phyloP scores from a whole-genome alignment of 306 rosid species.

The Begonia fuchsioides region DNA sequence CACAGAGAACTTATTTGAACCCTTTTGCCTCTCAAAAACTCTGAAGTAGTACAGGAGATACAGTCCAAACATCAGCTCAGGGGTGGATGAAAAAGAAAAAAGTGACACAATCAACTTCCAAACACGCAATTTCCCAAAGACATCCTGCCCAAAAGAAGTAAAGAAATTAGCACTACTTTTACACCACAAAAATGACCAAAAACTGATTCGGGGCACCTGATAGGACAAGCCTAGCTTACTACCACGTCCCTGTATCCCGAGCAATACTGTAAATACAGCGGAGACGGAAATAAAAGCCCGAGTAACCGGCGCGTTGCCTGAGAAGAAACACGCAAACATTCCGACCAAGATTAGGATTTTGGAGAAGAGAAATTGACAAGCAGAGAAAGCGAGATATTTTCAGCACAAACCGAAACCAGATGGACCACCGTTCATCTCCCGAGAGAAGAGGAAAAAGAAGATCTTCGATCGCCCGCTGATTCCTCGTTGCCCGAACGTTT shows the following conservation, averaged over 20 bases:
- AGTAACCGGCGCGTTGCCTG: conserved; percentile 96
- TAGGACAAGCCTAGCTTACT: conserved; percentile 68
- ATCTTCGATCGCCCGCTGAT: too few species aligned
- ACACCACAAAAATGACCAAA: too few species aligned
- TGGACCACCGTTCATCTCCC: conserved; percentile 97
- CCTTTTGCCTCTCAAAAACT: conserved; percentile 95
- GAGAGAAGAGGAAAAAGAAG: too few species aligned
- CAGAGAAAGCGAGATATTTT: conserved; percentile 4
- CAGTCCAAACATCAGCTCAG: conserved; percentile 86
- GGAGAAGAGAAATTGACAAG: background rate
- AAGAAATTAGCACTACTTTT: conserved; percentile 4
- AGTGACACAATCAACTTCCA: conserved; percentile 69
- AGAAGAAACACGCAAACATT: conserved; percentile 11
- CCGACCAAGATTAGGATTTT: conserved; percentile 10
- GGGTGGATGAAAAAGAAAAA: conserved; percentile 83
- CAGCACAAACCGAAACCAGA: conserved; percentile 81
- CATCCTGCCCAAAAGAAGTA: conserved; percentile 43
- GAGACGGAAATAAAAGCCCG: conserved; percentile 50
- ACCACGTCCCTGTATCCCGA: conserved; percentile 85
- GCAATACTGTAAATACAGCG: conserved; percentile 66
- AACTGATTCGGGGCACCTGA: conserved; percentile 30
- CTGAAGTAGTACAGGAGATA: conserved; percentile 90
- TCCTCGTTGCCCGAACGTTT: too few species aligned
- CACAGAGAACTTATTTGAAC: conserved; percentile 87
- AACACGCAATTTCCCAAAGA: conserved; percentile 56